Percentiles rank a stretch among this genome's conserved stretches.
Evolutionary conservation across 2,329 filamentous ascomycete genomes (phyloP).

Genomic region (Plenodomus tracheiphilus): DNA sequence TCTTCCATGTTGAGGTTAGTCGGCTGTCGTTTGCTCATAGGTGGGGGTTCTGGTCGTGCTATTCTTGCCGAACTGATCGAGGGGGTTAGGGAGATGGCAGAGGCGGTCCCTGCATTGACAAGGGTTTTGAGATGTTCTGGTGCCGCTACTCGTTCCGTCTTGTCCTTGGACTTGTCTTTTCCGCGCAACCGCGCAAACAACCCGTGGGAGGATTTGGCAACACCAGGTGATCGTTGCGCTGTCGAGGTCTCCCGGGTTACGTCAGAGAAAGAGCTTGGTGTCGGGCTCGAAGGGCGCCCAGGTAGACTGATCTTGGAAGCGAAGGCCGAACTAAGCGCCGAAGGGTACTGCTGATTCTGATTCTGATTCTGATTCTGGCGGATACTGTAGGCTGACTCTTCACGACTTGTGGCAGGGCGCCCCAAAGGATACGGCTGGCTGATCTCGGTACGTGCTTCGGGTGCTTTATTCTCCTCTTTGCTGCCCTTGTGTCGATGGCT

Average conservation of each 20-base stretch:
- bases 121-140: slow-evolving; percentile 47
- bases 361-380: slow-evolving; percentile 40
- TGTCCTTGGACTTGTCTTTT: slow-evolving; percentile 54
- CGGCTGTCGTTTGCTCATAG: slow-evolving; percentile 31
- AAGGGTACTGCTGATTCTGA: slow-evolving; percentile 53
- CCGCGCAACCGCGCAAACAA: slow-evolving; percentile 59
- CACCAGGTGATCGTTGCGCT: slow-evolving; percentile 60
- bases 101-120: slow-evolving; percentile 29
- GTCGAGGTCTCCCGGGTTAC: slow-evolving; percentile 51
- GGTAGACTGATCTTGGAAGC: slow-evolving; percentile 54
- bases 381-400: slow-evolving; percentile 66
- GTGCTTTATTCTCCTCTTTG: slow-evolving; percentile 57
- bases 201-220: slow-evolving; percentile 54
- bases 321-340: slow-evolving; percentile 53
- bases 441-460: slow-evolving; percentile 37
- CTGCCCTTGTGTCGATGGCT: slow-evolving; percentile 66
- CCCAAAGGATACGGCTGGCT: slow-evolving; percentile 56
- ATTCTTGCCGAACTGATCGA: slow-evolving; percentile 34
- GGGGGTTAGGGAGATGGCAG: slow-evolving; percentile 47
- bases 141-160: slow-evolving; percentile 42
- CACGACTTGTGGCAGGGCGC: slow-evolving; percentile 73
- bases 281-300: slow-evolving; percentile 76
- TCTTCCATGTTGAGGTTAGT: slow-evolving; percentile 25
- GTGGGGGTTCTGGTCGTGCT: slow-evolving; percentile 34
- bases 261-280: slow-evolving; percentile 71